Conservation (phyloP, 768 basidiomycete genomes). For the Termitomyces sp. region DNA sequence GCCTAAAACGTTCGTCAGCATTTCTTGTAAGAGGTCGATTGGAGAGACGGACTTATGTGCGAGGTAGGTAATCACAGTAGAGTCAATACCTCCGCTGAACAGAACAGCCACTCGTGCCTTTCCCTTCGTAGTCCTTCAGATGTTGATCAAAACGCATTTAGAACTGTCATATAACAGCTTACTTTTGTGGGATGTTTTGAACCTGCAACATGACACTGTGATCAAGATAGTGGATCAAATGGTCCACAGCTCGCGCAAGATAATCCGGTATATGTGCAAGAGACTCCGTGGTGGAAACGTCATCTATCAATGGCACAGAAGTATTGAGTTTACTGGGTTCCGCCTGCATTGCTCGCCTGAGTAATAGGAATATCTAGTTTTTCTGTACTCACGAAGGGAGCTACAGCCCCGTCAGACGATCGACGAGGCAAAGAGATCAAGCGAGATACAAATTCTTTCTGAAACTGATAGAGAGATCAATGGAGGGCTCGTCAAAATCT, state of each 20-base stretch:
- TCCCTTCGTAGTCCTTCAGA: constrained; percentile 20
- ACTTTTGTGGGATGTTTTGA: constrained; percentile 55
- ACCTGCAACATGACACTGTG: constrained; percentile 66
- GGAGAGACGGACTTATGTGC: constrained; percentile 55
- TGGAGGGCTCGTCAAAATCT: too few relatives aligned
- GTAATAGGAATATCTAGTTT: neutral
- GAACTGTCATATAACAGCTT: constrained; percentile 12
- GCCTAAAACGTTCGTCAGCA: constrained; percentile 34
- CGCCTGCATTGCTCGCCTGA: constrained; percentile 30
- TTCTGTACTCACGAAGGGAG: constrained; percentile 23
- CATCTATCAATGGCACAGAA: constrained; percentile 36
- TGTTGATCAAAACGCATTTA: neutral
- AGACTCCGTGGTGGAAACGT: constrained; percentile 26
- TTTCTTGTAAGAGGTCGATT: neutral
- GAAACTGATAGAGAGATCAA: neutral
- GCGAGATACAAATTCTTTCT: constrained; percentile 9
- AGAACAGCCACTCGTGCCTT: constrained; percentile 71
- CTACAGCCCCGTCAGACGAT: neutral
- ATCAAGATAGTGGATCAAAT: constrained; percentile 50
- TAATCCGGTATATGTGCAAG: constrained; percentile 39
- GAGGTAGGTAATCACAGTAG: constrained; percentile 74
- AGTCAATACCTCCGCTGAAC: constrained; percentile 97
- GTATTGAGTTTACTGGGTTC: constrained; percentile 39
- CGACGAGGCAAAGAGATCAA: constrained; percentile 12
- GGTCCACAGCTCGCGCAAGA: constrained; percentile 38